Conservation (phyloP, 352 stramenopile genomes). For the Pythium sp. region DNA sequence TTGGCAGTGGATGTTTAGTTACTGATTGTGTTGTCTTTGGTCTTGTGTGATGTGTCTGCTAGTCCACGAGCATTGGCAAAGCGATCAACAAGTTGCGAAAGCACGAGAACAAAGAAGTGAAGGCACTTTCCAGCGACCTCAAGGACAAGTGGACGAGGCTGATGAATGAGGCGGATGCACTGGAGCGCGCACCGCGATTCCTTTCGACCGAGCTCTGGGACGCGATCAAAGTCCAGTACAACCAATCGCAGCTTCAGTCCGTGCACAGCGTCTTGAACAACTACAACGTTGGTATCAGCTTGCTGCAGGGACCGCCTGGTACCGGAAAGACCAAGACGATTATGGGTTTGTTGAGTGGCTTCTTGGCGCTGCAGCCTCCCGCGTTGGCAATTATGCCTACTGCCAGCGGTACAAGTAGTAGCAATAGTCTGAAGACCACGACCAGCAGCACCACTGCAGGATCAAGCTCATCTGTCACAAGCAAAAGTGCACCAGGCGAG, state of each 20-base stretch:
- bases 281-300: slow-evolving; percentile 78
- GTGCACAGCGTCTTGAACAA: slow-evolving; percentile 88
- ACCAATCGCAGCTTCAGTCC: slow-evolving; percentile 83
- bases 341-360: slow-evolving; percentile 76
- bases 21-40: slow-evolving; percentile 13
- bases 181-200: slow-evolving; percentile 61
- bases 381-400: slow-evolving; percentile 39
- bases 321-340: slow-evolving; percentile 95
- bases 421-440: background rate
- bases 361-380: slow-evolving; percentile 62
- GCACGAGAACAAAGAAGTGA: slow-evolving; percentile 55
- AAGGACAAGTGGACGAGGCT: slow-evolving; percentile 83
- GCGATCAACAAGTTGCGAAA: slow-evolving; percentile 84
- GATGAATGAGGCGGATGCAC: slow-evolving; percentile 61
- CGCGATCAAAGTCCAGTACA: slow-evolving; percentile 77
- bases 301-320: slow-evolving; percentile 94
- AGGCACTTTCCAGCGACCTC: slow-evolving; percentile 37
- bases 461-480: background rate
- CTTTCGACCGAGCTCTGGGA: slow-evolving; percentile 63
- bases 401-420: background rate
- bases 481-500: slow-evolving; percentile 8
- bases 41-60: background rate
- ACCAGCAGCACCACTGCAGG: background rate
- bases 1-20: background rate
- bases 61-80: slow-evolving; percentile 86